A percentile compares a stretch with the other conserved stretches of the same genome.
Conservation (phyloP, 108 stramenopile genomes). For the Cyclotella kingstonii region DNA sequence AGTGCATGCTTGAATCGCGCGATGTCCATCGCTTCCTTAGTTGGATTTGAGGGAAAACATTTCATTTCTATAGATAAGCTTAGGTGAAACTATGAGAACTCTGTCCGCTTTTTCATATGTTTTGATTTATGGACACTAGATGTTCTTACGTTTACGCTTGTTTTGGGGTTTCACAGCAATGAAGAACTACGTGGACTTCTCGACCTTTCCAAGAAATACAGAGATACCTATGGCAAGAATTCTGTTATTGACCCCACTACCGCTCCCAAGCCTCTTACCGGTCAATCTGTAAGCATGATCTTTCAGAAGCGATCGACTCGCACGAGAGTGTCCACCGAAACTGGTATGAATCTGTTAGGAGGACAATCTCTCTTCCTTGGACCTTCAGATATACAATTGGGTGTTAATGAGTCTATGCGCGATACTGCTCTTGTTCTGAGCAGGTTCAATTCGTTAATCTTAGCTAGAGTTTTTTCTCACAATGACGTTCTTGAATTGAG, state of each 20-base stretch:
- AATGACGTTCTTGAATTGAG: conserved; percentile 79
- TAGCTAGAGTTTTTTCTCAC: conserved; percentile 93
- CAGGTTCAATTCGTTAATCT: conserved; percentile 89
- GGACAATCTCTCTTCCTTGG: conserved; percentile 94
- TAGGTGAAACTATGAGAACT: conserved; percentile 41
- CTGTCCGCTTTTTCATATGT: not conserved
- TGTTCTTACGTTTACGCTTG: not conserved
- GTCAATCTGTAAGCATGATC: conserved; percentile 90
- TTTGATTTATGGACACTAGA: not conserved
- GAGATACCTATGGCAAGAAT: conserved; percentile 60
- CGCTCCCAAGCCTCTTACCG: conserved; percentile 75
- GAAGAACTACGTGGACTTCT: conserved; percentile 82
- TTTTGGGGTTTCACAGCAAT: conserved; percentile 45
- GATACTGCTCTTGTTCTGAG: conserved; percentile 90
- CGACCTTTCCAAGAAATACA: conserved; percentile 72
- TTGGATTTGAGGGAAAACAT: conserved; percentile 57
- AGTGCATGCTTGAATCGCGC: conserved; percentile 21
- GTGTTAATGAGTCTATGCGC: conserved; percentile 93
- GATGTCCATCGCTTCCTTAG: conserved; percentile 40
- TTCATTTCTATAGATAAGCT: conserved; percentile 85
- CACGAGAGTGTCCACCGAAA: conserved; percentile 96
- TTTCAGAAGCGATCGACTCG: conserved; percentile 97
- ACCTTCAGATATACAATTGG: conserved; percentile 92
- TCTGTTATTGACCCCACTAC: conserved; percentile 42
- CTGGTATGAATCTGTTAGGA: conserved; percentile 91